Percentiles rank a stretch among this genome's conserved stretches.
Conservation (phyloP, 805 yeast genomes). For the Cyberlindnera euphorbiiphila region DNA sequence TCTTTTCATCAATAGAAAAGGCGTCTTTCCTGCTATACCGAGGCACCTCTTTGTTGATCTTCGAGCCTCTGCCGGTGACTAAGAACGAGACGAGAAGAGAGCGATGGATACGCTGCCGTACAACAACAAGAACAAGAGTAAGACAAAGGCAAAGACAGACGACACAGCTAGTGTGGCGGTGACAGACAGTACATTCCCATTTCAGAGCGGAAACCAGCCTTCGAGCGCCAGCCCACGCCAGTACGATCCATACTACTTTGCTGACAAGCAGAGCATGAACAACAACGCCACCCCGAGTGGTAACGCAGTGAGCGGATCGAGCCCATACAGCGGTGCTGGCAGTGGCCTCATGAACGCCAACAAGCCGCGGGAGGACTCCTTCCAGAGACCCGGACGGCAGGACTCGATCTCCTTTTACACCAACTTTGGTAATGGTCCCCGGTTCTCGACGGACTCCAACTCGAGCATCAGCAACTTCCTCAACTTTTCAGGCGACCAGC, state of each 20-base stretch:
- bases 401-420: slow-evolving; percentile 28
- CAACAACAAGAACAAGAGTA: slow-evolving; percentile 9
- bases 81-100: too few species aligned
- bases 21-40: too few species aligned
- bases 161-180: too few species aligned
- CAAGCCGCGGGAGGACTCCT: slow-evolving; percentile 15
- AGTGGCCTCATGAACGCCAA: slow-evolving; percentile 5
- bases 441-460: slow-evolving; percentile 30
- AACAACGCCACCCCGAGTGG: slow-evolving; percentile 2
- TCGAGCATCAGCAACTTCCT: slow-evolving; percentile 26
- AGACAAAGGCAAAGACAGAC: not conserved
- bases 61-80: too few species aligned
- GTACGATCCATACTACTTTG: slow-evolving; percentile 8
- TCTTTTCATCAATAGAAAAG: too few species aligned
- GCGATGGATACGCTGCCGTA: slow-evolving; percentile 18
- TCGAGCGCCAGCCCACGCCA: slow-evolving; percentile 19
- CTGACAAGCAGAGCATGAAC: slow-evolving; percentile 4
- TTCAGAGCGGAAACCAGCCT: not conserved
- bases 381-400: slow-evolving; percentile 23
- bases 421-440: slow-evolving; percentile 22
- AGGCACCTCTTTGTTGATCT: too few species aligned
- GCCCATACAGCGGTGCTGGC: slow-evolving; percentile 1
- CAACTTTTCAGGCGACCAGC: slow-evolving; percentile 8
- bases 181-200: too few species aligned
- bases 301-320: too few species aligned